Evolutionary conservation across 1,284 basidiomycete species (phyloP).

Genomic region (Vanrija sp.): DNA sequence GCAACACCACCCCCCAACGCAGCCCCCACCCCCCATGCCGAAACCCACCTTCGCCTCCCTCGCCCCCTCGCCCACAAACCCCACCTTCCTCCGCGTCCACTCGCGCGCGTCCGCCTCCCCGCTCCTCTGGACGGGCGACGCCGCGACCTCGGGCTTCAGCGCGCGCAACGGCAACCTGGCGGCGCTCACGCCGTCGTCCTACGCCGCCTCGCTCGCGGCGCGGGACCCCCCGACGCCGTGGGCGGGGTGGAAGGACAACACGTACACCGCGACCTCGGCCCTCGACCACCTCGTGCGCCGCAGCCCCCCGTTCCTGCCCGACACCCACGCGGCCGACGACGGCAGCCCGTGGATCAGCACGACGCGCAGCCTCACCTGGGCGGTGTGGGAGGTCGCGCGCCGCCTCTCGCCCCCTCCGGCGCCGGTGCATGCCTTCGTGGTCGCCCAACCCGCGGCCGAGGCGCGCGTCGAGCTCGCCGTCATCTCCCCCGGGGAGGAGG

Average conservation of each 20-base stretch:
- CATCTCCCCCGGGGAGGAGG: constrained; percentile 8
- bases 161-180: constrained; percentile 13
- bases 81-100: constrained; percentile 15
- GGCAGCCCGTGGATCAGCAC: constrained; percentile 29
- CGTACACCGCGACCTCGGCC: constrained; percentile 23
- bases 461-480: constrained; percentile 18
- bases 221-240: background rate
- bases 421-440: background rate
- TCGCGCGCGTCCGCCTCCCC: constrained; percentile 12
- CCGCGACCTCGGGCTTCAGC: constrained; percentile 15
- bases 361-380: constrained; percentile 21
- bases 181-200: constrained; percentile 1
- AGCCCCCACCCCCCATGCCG: constrained; percentile 5
- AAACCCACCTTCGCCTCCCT: too few species aligned
- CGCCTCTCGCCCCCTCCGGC: constrained; percentile 8
- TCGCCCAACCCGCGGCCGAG: background rate
- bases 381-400: constrained; percentile 31
- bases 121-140: constrained; percentile 21
- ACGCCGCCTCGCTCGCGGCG: background rate
- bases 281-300: constrained; percentile 29
- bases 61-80: too few species aligned
- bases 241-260: constrained; percentile 6
- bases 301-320: constrained; percentile 9
- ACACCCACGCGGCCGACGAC: constrained; percentile 21
- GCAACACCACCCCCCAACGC: too few species aligned